phyloP scores from a whole-genome alignment of 2,329 filamentous ascomycete genomes.

The Daldinia sp. region DNA sequence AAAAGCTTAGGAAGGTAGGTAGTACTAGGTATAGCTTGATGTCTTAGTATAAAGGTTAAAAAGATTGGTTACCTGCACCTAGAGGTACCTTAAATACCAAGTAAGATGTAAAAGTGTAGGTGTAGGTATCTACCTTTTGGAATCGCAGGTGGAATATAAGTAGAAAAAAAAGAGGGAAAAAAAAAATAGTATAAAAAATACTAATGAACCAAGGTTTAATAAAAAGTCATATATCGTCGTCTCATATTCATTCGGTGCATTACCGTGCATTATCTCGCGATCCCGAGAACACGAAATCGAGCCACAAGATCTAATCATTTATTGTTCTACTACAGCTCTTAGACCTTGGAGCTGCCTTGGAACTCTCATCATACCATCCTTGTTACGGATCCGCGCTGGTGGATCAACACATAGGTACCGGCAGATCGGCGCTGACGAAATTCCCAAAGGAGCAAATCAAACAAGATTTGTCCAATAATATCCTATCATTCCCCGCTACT shows the following conservation, averaged over 20 bases:
- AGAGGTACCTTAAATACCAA: no score
- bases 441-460: slow-evolving; percentile 20
- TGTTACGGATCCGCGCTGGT: slow-evolving; percentile 6
- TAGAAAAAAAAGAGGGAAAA: no score
- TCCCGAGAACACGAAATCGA: background rate
- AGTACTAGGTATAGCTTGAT: no score
- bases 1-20: no score
- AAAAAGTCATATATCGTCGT: background rate
- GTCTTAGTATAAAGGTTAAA: no score
- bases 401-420: background rate
- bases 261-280: background rate
- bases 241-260: background rate
- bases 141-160: no score
- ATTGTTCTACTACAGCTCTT: background rate
- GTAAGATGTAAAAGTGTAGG: no score
- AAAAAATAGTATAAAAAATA: no score
- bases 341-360: no score
- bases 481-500: background rate
- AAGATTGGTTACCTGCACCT: no score
- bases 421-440: slow-evolving; percentile 1
- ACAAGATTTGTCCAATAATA: slow-evolving; percentile 15
- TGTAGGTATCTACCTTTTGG: no score
- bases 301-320: slow-evolving; percentile 2
- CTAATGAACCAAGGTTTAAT: background rate
- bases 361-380: background rate